Conservation (phyloP, 306 rosid genomes). For the Ochetophila trinervis region DNA sequence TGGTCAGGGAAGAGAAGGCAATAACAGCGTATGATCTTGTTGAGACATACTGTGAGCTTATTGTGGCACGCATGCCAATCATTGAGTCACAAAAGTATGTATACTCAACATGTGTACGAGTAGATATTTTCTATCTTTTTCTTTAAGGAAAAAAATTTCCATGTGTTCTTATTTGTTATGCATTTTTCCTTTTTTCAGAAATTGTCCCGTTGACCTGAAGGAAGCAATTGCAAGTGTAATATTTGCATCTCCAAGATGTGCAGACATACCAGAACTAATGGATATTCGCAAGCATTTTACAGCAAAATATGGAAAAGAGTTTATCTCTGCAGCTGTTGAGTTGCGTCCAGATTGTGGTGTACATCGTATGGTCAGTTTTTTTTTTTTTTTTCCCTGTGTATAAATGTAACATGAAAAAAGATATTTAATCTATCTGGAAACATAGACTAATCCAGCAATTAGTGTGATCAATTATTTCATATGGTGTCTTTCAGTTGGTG, state of each 20-base stretch:
- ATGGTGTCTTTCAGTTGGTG: conserved; percentile 55
- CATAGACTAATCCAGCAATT: conserved; percentile 11
- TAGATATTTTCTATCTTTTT: conserved; percentile 8
- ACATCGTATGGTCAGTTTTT: conserved; percentile 67
- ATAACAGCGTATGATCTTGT: conserved; percentile 82
- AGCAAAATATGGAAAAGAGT: conserved; percentile 87
- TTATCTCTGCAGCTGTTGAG: conserved; percentile 68
- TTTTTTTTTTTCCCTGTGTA: conserved; percentile 4
- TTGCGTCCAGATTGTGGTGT: conserved; percentile 97
- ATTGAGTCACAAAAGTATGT: conserved; percentile 93
- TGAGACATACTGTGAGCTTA: conserved; percentile 87
- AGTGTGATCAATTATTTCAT: conserved; percentile 18
- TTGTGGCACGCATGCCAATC: conserved; percentile 77
- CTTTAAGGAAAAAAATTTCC: not conserved
- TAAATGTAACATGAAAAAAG: conserved; percentile 1
- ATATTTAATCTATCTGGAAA: not conserved
- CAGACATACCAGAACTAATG: conserved; percentile 77
- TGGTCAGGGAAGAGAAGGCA: conserved; percentile 86
- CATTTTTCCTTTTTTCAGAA: conserved; percentile 39
- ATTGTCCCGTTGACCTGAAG: conserved; percentile 87
- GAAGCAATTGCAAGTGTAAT: conserved; percentile 86
- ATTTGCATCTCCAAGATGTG: conserved; percentile 90
- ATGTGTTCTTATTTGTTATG: not conserved
- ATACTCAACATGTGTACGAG: not conserved
- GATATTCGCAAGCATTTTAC: conserved; percentile 75